Percentiles rank a stretch among this genome's conserved stretches.
phyloP scores from a whole-genome alignment of 1,284 basidiomycete species.

The Ganoderma lingzhi region DNA sequence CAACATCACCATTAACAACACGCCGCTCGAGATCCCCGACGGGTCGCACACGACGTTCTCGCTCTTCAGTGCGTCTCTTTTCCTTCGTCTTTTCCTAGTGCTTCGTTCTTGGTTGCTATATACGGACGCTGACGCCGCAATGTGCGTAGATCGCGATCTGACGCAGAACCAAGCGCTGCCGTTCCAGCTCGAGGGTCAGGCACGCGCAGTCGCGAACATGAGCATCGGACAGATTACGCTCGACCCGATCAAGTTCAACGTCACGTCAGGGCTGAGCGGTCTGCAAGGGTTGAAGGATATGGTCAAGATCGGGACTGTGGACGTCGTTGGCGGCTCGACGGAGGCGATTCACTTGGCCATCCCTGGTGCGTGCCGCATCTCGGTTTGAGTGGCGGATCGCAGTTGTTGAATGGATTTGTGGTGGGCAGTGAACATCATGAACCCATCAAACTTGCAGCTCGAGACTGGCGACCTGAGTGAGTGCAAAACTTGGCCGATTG shows the following conservation, averaged over 20 bases:
- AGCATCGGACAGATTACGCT: constrained; percentile 76
- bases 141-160: constrained; percentile 55
- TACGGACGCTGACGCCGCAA: not conserved
- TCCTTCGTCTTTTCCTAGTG: not conserved
- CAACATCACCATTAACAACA: constrained; percentile 68
- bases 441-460: constrained; percentile 78
- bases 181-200: constrained; percentile 71
- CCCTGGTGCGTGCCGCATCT: constrained; percentile 41
- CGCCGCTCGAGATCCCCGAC: constrained; percentile 60
- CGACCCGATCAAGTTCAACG: constrained; percentile 80
- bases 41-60: constrained; percentile 61
- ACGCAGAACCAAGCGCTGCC: constrained; percentile 54
- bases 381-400: constrained; percentile 37
- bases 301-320: constrained; percentile 68
- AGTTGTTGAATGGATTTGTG: not conserved
- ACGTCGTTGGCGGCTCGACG: constrained; percentile 74
- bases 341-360: constrained; percentile 71
- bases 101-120: not conserved
- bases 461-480: constrained; percentile 66
- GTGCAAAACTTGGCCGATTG: constrained; percentile 28
- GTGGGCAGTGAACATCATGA: constrained; percentile 59
- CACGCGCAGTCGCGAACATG: constrained; percentile 71
- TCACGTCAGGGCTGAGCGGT: constrained; percentile 71
- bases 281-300: constrained; percentile 68
- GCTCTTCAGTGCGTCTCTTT: constrained; percentile 58